phyloP scores from a whole-genome alignment of 768 basidiomycete species.

The Podaxis carcinomalis region DNA sequence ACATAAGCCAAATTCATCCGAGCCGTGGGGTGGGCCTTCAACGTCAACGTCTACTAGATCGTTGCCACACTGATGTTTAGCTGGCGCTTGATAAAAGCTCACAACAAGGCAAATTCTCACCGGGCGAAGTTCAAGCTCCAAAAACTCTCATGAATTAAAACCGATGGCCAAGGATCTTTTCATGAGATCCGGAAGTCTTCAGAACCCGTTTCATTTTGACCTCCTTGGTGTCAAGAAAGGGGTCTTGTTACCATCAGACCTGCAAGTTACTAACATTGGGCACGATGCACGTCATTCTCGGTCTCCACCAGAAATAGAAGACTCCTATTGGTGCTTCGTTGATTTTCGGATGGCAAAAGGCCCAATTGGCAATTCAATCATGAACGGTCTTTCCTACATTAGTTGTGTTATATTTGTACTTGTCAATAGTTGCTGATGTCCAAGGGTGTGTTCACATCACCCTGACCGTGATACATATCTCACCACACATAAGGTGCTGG shows the following conservation, averaged over 20 bases:
- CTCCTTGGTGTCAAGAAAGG: background rate
- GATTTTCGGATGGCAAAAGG: background rate
- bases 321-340: background rate
- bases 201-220: slow-evolving; percentile 2
- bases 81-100: background rate
- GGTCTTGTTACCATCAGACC: background rate
- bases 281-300: background rate
- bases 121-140: background rate
- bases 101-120: background rate
- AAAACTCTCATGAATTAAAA: background rate
- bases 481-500: slow-evolving; percentile 19
- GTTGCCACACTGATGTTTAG: no score
- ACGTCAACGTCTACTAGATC: background rate
- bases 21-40: background rate
- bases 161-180: slow-evolving; percentile 9
- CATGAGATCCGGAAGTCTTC: background rate
- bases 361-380: slow-evolving; percentile 3
- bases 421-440: slow-evolving; percentile 9
- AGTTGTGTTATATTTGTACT: slow-evolving; percentile 3
- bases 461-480: slow-evolving; percentile 12
- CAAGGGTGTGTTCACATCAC: slow-evolving; percentile 10
- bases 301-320: background rate
- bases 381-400: background rate
- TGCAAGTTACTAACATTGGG: background rate
- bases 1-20: background rate